Conservation (phyloP, 2,329 filamentous ascomycete species). For the Scedosporium boydii region DNA sequence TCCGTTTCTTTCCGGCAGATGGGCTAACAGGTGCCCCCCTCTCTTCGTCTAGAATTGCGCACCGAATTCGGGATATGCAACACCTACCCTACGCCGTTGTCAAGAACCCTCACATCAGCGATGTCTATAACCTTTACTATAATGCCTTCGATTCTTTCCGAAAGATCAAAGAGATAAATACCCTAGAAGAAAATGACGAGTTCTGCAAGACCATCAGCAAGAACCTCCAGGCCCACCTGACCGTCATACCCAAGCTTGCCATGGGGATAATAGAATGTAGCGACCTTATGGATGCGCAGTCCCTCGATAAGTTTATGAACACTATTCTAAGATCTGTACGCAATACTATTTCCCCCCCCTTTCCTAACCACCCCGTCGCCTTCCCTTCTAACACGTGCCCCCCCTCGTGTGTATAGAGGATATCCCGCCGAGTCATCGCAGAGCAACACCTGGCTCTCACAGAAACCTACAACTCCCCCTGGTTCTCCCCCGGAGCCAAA, state of each 20-base stretch:
- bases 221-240: slow-evolving; percentile 78
- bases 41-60: slow-evolving; percentile 56
- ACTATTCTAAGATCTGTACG: slow-evolving; percentile 78
- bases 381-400: slow-evolving; percentile 7
- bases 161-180: slow-evolving; percentile 72
- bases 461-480: slow-evolving; percentile 83
- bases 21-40: not conserved
- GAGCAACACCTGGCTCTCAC: slow-evolving; percentile 94
- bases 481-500: slow-evolving; percentile 76
- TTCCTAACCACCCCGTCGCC: slow-evolving; percentile 6
- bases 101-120: slow-evolving; percentile 85
- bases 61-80: slow-evolving; percentile 95
- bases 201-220: slow-evolving; percentile 73
- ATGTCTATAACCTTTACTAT: slow-evolving; percentile 96
- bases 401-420: slow-evolving; percentile 47
- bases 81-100: slow-evolving; percentile 92
- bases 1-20: not conserved
- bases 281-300: slow-evolving; percentile 67
- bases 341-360: not conserved
- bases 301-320: slow-evolving; percentile 92
- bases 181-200: slow-evolving; percentile 78
- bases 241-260: slow-evolving; percentile 86
- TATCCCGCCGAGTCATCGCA: slow-evolving; percentile 90
- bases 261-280: slow-evolving; percentile 92
- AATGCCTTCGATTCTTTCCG: slow-evolving; percentile 90